These are phyloP conservation scores for Aspergillus sclerotialis DNA, from an alignment of 2,329 filamentous ascomycete genomes.

Conservation along the genomic window DNA sequence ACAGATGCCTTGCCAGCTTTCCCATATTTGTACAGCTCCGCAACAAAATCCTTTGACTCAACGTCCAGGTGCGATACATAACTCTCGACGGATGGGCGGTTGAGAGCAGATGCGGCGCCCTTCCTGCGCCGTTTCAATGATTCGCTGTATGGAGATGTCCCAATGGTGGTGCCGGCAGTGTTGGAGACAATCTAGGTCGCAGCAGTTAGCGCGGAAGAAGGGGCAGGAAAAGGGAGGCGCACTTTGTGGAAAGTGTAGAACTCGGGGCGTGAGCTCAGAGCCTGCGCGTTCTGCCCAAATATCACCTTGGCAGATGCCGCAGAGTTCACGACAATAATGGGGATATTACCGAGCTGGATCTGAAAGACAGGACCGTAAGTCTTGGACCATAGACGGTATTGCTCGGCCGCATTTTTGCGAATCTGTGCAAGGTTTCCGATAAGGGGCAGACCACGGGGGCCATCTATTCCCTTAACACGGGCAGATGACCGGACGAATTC, in stretches of 20 bases:
- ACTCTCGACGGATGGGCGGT: constrained; percentile 56
- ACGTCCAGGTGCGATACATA: constrained; percentile 58
- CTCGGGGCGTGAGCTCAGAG: constrained; percentile 49
- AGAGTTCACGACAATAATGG: constrained; percentile 51
- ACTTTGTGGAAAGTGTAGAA: constrained; percentile 57
- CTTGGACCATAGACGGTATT: constrained; percentile 50
- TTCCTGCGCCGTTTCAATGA: constrained; percentile 58
- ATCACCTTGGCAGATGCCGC: constrained; percentile 45
- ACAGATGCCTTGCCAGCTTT: constrained; percentile 47
- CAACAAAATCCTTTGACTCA: constrained; percentile 57
- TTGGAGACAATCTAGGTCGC: constrained; percentile 51
- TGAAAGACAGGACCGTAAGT: constrained; percentile 49
- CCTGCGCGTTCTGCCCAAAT: constrained; percentile 48
- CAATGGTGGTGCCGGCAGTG: constrained; percentile 61
- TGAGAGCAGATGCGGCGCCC: constrained; percentile 58
- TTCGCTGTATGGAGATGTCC: constrained; percentile 60
- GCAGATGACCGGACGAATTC: constrained; percentile 42
- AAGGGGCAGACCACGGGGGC: constrained; percentile 46
- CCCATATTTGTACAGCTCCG: constrained; percentile 54
- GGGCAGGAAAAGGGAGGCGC: constrained; percentile 6
- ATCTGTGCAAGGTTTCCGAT: constrained; percentile 53
- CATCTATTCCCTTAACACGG: constrained; percentile 42
- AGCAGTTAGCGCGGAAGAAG: constrained; percentile 1
- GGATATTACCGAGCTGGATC: constrained; percentile 52
- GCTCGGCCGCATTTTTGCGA: constrained; percentile 48